Conservation (phyloP, 352 stramenopile genomes). For the Pythium aquatile region DNA sequence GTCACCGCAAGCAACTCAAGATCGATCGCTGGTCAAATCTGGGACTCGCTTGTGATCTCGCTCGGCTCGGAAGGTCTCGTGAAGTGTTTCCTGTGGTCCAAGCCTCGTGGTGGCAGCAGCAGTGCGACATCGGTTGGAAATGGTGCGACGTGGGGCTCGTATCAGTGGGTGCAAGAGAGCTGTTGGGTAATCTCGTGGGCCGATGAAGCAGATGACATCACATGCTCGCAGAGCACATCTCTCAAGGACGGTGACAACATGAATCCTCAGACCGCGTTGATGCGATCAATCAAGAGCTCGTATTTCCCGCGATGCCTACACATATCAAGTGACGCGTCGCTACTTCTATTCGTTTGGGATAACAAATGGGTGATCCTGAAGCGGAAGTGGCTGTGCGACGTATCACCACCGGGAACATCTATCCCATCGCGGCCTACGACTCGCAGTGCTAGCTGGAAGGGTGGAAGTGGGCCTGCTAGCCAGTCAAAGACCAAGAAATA, state of each 20-base stretch:
- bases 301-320: constrained; percentile 68
- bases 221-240: constrained; percentile 79
- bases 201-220: constrained; percentile 79
- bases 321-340: constrained; percentile 54
- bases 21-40: constrained; percentile 27
- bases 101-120: constrained; percentile 43
- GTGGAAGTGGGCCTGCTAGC: constrained; percentile 16
- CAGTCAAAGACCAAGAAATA: constrained; percentile 34
- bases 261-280: constrained; percentile 75
- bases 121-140: constrained; percentile 18
- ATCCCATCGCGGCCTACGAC: neutral
- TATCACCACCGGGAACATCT: constrained; percentile 27
- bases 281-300: constrained; percentile 78
- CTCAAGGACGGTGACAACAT: constrained; percentile 82
- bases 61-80: constrained; percentile 72
- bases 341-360: constrained; percentile 77
- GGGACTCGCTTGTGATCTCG: constrained; percentile 75
- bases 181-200: constrained; percentile 87
- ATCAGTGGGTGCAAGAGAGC: constrained; percentile 73
- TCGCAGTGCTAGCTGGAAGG: constrained; percentile 25
- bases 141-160: constrained; percentile 19
- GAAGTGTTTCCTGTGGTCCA: constrained; percentile 81
- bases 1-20: neutral
- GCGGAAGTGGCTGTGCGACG: constrained; percentile 72
- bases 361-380: constrained; percentile 76